Base-by-base conservation (phyloP, 805 yeast genomes). In the Spathaspora girioi region DNA sequence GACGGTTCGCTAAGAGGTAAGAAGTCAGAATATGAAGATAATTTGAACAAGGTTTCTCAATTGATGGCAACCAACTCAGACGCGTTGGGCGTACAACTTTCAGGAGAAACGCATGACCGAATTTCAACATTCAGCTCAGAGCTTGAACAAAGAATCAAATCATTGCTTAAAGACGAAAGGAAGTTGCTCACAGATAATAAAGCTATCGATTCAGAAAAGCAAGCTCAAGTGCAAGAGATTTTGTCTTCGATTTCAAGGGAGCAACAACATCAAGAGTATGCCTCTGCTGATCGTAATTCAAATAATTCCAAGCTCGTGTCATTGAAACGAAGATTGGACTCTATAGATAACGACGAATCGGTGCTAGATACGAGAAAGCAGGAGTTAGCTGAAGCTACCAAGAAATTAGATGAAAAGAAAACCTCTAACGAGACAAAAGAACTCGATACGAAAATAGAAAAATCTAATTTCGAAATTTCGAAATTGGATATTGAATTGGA, bases 1-100 rank as follows among this genome's bases (percentile, higher is more conserved):
- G 82, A 81, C 54, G 96, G 93, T 5, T 76, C 80, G 46, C 65
- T 84, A 44, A 70, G 72, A 48, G 79, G 79, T 1, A 76, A 73
- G 50, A 73, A 73, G 50, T 58, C 57, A 1, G 67, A 64, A 32
- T 75, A 74, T 55, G 53, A 59, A n/a, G 48, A 45, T 12, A 59
- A 64, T 49, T 62, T 50, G 54, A 68, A 50, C 61, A 73, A 46
- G 15, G 38, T 54, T 19, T 14, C 43, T 5, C 31, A 42, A 3
- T 12, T 52, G 12, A 50, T 54, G 14, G 9, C 32, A 12, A 40
- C 31, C n/a, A 48, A 49, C 42, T 47, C 48, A 5, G 47, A 50
- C 2, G 38, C 14, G 7, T 40, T 43, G 12, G 46, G 38, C 5
- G 43, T 43, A 9, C 14, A 32, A 20, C 14, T 44, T 3, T 44